Base-by-base conservation (phyloP, 768 basidiomycete genomes). In the Leccinum disarticulatum region DNA sequence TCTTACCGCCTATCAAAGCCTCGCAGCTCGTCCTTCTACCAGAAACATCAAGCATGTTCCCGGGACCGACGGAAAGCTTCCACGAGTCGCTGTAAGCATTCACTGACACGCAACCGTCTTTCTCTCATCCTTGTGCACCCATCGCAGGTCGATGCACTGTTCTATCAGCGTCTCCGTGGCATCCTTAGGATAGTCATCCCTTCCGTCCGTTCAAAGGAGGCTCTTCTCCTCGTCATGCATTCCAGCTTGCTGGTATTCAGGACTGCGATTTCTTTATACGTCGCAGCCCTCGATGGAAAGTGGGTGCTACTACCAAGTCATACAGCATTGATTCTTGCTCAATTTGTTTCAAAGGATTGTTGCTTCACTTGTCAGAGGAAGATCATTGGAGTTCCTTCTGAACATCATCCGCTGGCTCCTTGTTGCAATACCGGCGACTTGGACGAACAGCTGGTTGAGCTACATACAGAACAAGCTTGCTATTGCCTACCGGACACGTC, bases 381-480 rank as follows among this genome's bases (percentile, higher is more conserved):
- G 88, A 66, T 86, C 91, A 3, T 65, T 80, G 2, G 79, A 87
- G 55, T 98, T 98, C 77, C 81, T 94, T 33, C 74, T 82, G 61
- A 94, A 97, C 61, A 95, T 99, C 61, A 74, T 88, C 33, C 84
- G 87, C 52, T 99, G 96, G 96, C 79, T 98, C 13, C 76, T 92
- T 8, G 89, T 98, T 14, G 96, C 96, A 31, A 86, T 95, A 56
- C 94, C 94, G 0, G 94, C 94, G 2, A 95, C 94, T 17, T 93
- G 91, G 87, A 91, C 90, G 4, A 94, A 95, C 69, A 90, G 88
- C 61, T 94, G 92, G 91, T 80, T 98, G 30, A 90, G 89, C 66
- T 98, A 91, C 70, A 81, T 98, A 11, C 95, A 99, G 72, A 94
- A 87, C 72, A 97, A 97, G 73, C 82, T 99, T 11, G 87, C 91